A percentile compares a stretch with the other conserved stretches of the same genome.
phyloP scores from a whole-genome alignment of 257 asterid genomes.

The Misopates orontium region DNA sequence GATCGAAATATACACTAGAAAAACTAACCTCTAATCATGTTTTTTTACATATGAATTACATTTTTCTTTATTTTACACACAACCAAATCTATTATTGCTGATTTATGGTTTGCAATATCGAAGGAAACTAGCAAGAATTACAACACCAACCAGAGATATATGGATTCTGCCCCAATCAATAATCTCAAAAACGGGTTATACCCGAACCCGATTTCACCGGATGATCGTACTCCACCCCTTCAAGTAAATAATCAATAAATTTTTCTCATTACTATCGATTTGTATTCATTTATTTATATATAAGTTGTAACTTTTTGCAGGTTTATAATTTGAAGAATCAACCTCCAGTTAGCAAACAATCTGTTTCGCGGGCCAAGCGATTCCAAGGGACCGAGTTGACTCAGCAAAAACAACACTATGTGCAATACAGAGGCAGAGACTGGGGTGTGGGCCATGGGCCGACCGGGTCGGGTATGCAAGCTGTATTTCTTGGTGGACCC shows the following conservation, averaged over 20 bases:
- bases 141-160: neutral
- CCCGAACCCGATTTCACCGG: neutral
- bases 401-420: constrained; percentile 33
- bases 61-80: too few relatives aligned
- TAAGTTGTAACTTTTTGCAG: constrained; percentile 14
- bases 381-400: constrained; percentile 37
- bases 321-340: constrained; percentile 50
- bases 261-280: neutral
- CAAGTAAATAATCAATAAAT: constrained; percentile 19
- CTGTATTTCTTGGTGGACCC: constrained; percentile 68
- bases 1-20: too few relatives aligned
- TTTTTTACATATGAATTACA: too few relatives aligned
- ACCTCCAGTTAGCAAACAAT: constrained; percentile 29
- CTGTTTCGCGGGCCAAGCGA: constrained; percentile 35
- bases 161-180: constrained; percentile 7
- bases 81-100: too few relatives aligned
- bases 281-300: neutral
- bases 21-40: too few relatives aligned
- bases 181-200: constrained; percentile 9
- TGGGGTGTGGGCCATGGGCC: constrained; percentile 32
- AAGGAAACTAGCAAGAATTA: constrained; percentile 20
- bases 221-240: constrained; percentile 18
- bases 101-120: neutral
- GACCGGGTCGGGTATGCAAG: constrained; percentile 79
- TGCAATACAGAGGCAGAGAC: constrained; percentile 32